These are phyloP conservation scores for Annulohypoxylon moriforme DNA, from an alignment of 495 filamentous ascomycete genomes.

Conservation along the genomic window DNA sequence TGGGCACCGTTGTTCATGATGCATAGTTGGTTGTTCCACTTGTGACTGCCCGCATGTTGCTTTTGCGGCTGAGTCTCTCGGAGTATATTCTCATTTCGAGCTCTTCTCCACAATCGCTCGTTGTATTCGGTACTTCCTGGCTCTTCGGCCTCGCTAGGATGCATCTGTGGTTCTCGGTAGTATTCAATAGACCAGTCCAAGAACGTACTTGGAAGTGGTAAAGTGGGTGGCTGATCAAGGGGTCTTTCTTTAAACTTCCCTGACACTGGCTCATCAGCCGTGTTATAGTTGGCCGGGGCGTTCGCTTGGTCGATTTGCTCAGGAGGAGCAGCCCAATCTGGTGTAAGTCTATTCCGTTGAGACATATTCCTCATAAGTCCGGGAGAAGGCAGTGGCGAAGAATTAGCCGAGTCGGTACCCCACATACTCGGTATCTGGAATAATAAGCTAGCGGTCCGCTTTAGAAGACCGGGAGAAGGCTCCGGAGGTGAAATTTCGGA, in stretches of 20 bases:
- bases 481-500: conserved; percentile 54
- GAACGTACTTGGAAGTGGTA: conserved; percentile 86
- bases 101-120: conserved; percentile 88
- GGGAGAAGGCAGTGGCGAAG: conserved; percentile 51
- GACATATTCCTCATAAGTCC: conserved; percentile 56
- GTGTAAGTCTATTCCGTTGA: conserved; percentile 61
- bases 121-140: conserved; percentile 98
- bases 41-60: conserved; percentile 80
- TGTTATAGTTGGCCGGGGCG: conserved; percentile 76
- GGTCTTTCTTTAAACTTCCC: conserved; percentile 74
- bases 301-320: conserved; percentile 80
- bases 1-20: conserved; percentile 89
- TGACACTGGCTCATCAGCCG: conserved; percentile 79
- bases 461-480: conserved; percentile 60
- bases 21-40: conserved; percentile 81
- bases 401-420: conserved; percentile 56
- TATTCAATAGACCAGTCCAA: conserved; percentile 97
- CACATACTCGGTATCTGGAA: conserved; percentile 64
- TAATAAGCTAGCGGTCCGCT: conserved; percentile 65
- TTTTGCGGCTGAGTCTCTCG: conserved; percentile 93
- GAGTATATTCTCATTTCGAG: conserved; percentile 92
- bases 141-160: conserved; percentile 92
- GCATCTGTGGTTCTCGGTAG: conserved; percentile 99
- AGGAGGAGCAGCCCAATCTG: conserved; percentile 75
- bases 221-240: conserved; percentile 62